Conservation (phyloP, 2,329 filamentous ascomycete species). For the Colletotrichum scovillei region DNA sequence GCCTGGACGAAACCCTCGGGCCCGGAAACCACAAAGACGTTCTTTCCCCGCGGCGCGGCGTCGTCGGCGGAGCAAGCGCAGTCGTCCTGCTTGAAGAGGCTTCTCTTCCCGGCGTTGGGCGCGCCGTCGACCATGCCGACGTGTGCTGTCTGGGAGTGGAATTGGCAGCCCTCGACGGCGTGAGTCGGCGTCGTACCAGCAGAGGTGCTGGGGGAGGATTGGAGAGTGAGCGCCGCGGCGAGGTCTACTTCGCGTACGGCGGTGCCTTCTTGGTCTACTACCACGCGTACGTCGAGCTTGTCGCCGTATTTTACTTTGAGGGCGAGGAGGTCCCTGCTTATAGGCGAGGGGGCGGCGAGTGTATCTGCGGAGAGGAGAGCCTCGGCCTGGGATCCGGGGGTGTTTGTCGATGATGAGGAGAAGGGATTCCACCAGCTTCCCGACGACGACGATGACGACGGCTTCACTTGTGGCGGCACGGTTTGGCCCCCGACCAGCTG, state of each 20-base stretch:
- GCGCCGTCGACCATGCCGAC: constrained; percentile 38
- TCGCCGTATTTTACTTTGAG: constrained; percentile 69
- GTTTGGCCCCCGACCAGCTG: fast-evolving
- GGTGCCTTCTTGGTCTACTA: constrained; percentile 82
- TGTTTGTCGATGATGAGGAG: not conserved
- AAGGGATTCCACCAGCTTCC: constrained; percentile 36
- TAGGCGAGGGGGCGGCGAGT: constrained; percentile 51
- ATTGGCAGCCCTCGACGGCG: constrained; percentile 39
- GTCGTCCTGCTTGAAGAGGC: constrained; percentile 8
- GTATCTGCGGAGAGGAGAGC: constrained; percentile 25
- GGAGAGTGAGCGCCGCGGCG: constrained; percentile 42
- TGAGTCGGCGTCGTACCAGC: constrained; percentile 41
- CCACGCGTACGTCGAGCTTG: constrained; percentile 76
- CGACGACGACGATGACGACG: constrained; percentile 20
- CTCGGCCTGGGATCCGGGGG: constrained; percentile 37
- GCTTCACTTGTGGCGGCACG: constrained; percentile 14
- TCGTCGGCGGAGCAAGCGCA: constrained; percentile 41
- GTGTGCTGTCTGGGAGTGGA: constrained; percentile 43
- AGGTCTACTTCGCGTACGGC: constrained; percentile 70
- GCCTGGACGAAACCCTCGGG: constrained; percentile 89
- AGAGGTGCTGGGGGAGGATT: constrained; percentile 47
- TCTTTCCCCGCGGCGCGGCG: constrained; percentile 57
- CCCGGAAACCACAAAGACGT: constrained; percentile 86
- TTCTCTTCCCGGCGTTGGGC: constrained; percentile 25
- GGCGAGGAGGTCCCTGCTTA: constrained; percentile 72